phyloP scores from a whole-genome alignment of 495 filamentous ascomycete species.

The Mytilinidion resinicola region DNA sequence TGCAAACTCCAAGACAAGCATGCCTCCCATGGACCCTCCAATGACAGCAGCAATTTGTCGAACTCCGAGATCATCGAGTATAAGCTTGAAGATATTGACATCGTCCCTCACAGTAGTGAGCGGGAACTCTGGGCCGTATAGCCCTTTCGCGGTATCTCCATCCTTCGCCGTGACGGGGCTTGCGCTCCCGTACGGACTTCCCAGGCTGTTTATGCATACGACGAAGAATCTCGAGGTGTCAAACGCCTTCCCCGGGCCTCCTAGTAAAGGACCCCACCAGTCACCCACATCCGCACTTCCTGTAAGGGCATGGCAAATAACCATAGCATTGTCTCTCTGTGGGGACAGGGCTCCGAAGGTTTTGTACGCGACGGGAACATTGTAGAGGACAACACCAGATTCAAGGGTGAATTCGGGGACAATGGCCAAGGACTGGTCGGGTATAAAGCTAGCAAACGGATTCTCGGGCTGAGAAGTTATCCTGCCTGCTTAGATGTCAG shows the following conservation, averaged over 20 bases:
- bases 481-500: conserved; percentile 44
- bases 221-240: conserved; percentile 90
- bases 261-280: conserved; percentile 96
- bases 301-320: conserved; percentile 94
- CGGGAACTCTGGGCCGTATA: conserved; percentile 94
- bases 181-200: conserved; percentile 92
- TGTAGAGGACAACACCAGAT: conserved; percentile 76
- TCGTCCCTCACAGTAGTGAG: conserved; percentile 92
- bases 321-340: conserved; percentile 79
- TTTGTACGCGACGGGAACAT: conserved; percentile 93
- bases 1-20: conserved; percentile 94
- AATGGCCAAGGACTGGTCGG: conserved; percentile 75
- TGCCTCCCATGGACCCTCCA: conserved; percentile 97
- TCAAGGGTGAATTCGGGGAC: conserved; percentile 90
- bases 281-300: conserved; percentile 93
- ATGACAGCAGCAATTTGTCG: conserved; percentile 80
- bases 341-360: conserved; percentile 71
- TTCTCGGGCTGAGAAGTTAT: conserved; percentile 74
- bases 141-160: conserved; percentile 62
- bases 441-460: conserved; percentile 79
- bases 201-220: conserved; percentile 91
- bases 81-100: conserved; percentile 85
- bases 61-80: conserved; percentile 85
- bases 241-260: conserved; percentile 83
- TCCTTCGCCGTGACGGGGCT: conserved; percentile 89